Evolutionary conservation across 2,329 filamentous ascomycete genomes (phyloP), one percentile per base, ranked within the genome.

Genomic region (Teratosphaeria zuluensis): DNA sequence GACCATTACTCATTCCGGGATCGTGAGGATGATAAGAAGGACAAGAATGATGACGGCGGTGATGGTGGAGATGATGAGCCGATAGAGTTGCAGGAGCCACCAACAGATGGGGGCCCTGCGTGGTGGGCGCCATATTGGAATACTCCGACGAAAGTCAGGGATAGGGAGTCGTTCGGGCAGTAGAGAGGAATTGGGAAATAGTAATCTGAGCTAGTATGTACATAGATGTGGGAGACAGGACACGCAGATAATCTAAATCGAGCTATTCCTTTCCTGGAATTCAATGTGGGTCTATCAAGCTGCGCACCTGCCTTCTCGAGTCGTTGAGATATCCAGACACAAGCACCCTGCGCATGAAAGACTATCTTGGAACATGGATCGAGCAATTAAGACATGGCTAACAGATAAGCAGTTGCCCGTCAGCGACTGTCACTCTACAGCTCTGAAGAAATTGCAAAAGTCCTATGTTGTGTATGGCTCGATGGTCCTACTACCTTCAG

Each of bases 391-490:
- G 21, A n/a, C 42, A 48, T 48, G 42, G 42, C 42, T 48, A n/a
- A 48, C 5, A 5, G 7, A 21, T 4, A 14, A 16, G 12, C 4
- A 38, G 35, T 14, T n/a, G 19, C 16, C 6, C 4, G 19, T 19
- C 42, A 48, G 21, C 19, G 42, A 48, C 16, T 4, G 8, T 19
- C 4, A 6, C 19, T 19, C 16, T 19, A n/a, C 42, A 48, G 42
- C 42, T 21, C n/a, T 48, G 16, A 48, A 48, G 35, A 60, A 56
- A 32, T 16, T 62, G 8, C 46, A 54, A 35, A 69, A 70, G 30
- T 69, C 73, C 3, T 85, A 82, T 70, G 80, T 79, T 3, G 68
- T 83, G 51, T 85, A 86, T 69, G 75, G 75, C 5, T 78, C 81
- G 2, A 76, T 86, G 64, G 75, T 86, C 5, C 77, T 86, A 7